These are phyloP conservation scores for Calocybe gambosa DNA, from an alignment of 1,284 basidiomycete genomes.

Conservation along the genomic window DNA sequence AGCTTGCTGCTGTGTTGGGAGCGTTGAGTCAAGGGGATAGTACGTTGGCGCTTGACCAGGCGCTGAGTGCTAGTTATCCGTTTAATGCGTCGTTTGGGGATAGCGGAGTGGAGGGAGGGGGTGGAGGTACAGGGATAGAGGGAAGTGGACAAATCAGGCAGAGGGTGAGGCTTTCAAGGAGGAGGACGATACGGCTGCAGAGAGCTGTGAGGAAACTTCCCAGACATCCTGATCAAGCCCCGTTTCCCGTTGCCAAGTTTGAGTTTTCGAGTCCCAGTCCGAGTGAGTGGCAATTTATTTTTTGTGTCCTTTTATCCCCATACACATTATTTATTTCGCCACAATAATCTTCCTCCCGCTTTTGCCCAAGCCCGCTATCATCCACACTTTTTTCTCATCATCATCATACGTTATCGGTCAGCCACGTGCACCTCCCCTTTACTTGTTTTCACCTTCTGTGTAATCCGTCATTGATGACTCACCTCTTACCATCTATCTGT, in stretches of 20 bases:
- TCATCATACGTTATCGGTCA: too few species aligned
- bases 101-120: neutral
- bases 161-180: slow-evolving; percentile 30
- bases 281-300: slow-evolving; percentile 48
- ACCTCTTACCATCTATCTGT: neutral
- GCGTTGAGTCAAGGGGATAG: slow-evolving; percentile 57
- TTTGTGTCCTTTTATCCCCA: slow-evolving; percentile 19
- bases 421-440: too few species aligned
- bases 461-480: neutral
- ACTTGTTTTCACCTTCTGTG: too few species aligned
- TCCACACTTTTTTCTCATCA: slow-evolving; percentile 3
- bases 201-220: slow-evolving; percentile 33
- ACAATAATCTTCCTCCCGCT: too few species aligned
- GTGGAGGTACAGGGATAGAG: neutral
- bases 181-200: slow-evolving; percentile 36
- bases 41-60: slow-evolving; percentile 67
- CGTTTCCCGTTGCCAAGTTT: slow-evolving; percentile 48
- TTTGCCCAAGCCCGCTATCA: slow-evolving; percentile 6
- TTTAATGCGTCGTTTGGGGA: neutral
- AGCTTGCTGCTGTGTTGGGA: slow-evolving; percentile 61
- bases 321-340: slow-evolving; percentile 11
- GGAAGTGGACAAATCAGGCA: neutral
- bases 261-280: slow-evolving; percentile 53
- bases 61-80: slow-evolving; percentile 32
- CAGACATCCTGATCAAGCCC: slow-evolving; percentile 33